Base-by-base conservation (phyloP, 176 grass and related monocot species). In the Lolium perenne region DNA sequence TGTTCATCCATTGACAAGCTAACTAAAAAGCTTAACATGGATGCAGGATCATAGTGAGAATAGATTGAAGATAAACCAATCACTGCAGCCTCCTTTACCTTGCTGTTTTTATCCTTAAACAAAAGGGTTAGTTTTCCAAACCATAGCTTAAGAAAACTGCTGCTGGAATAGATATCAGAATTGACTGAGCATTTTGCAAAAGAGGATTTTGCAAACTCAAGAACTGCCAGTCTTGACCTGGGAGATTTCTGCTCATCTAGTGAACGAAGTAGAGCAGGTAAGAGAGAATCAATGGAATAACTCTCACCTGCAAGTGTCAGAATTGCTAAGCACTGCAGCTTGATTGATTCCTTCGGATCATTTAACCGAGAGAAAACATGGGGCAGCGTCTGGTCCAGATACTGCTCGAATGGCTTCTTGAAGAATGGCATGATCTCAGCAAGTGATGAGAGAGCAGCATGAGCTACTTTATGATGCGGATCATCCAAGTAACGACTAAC, bases 381-480 rank as follows among this genome's bases (percentile, higher is more conserved):
- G 12, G 97, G 92, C 62, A 98, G 22, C 79, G 84, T 96, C 82
- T 92, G 92, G 74, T 95, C 97, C 13, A 98, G 87, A 83, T 96
- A 98, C 82, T 91, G 86, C 75, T 98, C 94, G 77, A 98, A 94
- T 59, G 90, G 86, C 56, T 92, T 98, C 84, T 90, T 95, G 84
- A 92, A 95, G 76, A 77, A 55, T 26, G 88, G 88, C 87, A 98
- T 91, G 64, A 98, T 94, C 86, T 96, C 97, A 13, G 83, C 53
- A 56, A 98, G 80, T 58, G 92, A 92, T 71, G 94, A 92, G 62
- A 98, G 87, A 86, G 86, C 84, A 64, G 92, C 97, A 46, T 95
- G 97, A 55, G 94, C 97, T 41, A 98, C 94, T 92, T 95, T 98
- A 55, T 98, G 94, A 86, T 96, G 94, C 17, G 97, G 97, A 84